phyloP scores from a whole-genome alignment of 1,284 basidiomycete genomes.

The Sporisorium scitamineum region DNA sequence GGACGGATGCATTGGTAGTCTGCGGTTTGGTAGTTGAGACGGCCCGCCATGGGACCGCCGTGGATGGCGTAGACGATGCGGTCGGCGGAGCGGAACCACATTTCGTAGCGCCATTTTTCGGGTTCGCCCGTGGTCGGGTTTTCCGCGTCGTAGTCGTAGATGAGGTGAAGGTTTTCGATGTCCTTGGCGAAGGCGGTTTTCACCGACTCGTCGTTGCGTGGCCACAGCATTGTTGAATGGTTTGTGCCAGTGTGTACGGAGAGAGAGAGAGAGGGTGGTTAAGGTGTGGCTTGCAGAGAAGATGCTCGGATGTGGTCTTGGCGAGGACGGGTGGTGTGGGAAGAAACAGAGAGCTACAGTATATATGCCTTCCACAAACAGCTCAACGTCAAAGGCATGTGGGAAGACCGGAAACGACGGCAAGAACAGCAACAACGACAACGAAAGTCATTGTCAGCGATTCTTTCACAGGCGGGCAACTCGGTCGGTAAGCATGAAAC shows the following conservation, averaged over 20 bases:
- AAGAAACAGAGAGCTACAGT: not conserved
- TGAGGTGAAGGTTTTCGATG: constrained; percentile 42
- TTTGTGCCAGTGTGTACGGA: not conserved
- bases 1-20: constrained; percentile 65
- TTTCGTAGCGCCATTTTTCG: constrained; percentile 65
- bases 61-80: constrained; percentile 67
- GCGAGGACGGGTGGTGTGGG: too few species aligned
- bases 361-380: constrained; percentile 2
- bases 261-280: not conserved
- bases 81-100: constrained; percentile 64
- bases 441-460: not conserved
- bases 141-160: constrained; percentile 56
- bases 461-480: not conserved
- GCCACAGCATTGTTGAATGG: constrained; percentile 39
- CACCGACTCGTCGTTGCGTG: constrained; percentile 27
- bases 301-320: too few species aligned
- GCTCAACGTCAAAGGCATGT: not conserved
- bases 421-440: not conserved
- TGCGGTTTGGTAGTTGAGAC: constrained; percentile 66
- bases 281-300: not conserved
- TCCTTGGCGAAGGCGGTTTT: constrained; percentile 39
- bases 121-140: constrained; percentile 50
- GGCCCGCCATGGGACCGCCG: constrained; percentile 65
- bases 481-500: not conserved
- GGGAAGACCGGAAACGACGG: constrained; percentile 1